Conservation (phyloP, 306 rosid species). For the Chamaecrista fasciculata region DNA sequence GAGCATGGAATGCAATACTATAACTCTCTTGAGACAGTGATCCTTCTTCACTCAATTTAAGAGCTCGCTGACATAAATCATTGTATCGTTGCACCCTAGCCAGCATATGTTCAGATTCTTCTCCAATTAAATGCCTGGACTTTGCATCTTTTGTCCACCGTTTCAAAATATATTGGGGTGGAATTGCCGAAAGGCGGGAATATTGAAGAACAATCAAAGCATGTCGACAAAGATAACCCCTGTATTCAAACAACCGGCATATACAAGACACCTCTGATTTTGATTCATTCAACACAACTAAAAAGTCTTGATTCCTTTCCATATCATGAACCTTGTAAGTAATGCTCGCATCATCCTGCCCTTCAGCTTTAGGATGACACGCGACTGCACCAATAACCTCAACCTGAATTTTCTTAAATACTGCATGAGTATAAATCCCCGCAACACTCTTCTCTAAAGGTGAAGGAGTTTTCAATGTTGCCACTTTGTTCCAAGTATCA, state of each 20-base stretch:
- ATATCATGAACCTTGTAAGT: constrained; percentile 78
- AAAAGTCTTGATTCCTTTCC: constrained; percentile 67
- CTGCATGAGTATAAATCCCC: constrained; percentile 75
- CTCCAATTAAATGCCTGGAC: constrained; percentile 54
- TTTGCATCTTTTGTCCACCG: constrained; percentile 93
- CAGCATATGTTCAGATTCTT: constrained; percentile 59
- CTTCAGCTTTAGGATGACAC: constrained; percentile 81
- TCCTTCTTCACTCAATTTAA: constrained; percentile 81
- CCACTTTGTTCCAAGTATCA: constrained; percentile 86
- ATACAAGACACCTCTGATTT: constrained; percentile 72
- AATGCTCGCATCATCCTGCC: constrained; percentile 54
- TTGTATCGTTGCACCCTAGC: constrained; percentile 78
- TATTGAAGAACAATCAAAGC: constrained; percentile 89
- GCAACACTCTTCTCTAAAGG: constrained; percentile 92
- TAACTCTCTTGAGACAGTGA: constrained; percentile 86
- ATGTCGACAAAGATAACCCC: constrained; percentile 95
- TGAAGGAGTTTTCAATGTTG: constrained; percentile 82
- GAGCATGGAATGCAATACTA: constrained; percentile 63
- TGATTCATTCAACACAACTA: constrained; percentile 64
- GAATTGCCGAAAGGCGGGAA: constrained; percentile 72
- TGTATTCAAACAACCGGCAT: constrained; percentile 81
- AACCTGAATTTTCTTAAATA: constrained; percentile 85
- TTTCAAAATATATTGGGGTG: constrained; percentile 76
- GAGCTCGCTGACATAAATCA: constrained; percentile 71
- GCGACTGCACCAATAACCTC: constrained; percentile 95